Percentiles rank a stretch among this genome's conserved stretches.
phyloP scores from a whole-genome alignment of 1,284 basidiomycete species.

The Ganoderma boninense region DNA sequence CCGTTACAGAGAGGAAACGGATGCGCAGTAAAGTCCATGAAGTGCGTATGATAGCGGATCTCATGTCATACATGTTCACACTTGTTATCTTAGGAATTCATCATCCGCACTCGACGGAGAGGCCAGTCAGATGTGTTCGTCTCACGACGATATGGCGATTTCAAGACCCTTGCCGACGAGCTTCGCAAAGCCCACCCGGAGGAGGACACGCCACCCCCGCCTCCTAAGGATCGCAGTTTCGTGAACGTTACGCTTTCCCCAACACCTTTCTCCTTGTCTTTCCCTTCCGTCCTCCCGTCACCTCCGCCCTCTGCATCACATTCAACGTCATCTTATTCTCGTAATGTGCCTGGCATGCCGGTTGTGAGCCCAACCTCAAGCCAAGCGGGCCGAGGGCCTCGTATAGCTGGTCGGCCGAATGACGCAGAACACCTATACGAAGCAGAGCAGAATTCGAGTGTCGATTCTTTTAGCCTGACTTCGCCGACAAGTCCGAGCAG shows the following conservation, averaged over 20 bases:
- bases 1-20: constrained; percentile 82
- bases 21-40: constrained; percentile 88
- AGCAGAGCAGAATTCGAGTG: constrained; percentile 31
- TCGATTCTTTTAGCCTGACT: constrained; percentile 35
- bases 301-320: constrained; percentile 23
- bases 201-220: constrained; percentile 80
- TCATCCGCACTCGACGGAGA: constrained; percentile 86
- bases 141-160: constrained; percentile 94
- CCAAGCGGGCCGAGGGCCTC: constrained; percentile 18
- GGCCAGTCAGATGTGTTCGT: constrained; percentile 85
- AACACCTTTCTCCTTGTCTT: constrained; percentile 35
- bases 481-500: constrained; percentile 32
- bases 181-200: constrained; percentile 87
- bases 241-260: constrained; percentile 52
- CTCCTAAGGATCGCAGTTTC: constrained; percentile 86
- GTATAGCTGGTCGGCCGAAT: constrained; percentile 13
- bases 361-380: constrained; percentile 24
- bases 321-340: constrained; percentile 15
- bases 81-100: constrained; percentile 81
- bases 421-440: constrained; percentile 36
- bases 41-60: constrained; percentile 49
- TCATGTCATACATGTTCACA: constrained; percentile 12
- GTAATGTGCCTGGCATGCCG: constrained; percentile 10
- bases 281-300: constrained; percentile 15
- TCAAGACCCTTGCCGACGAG: constrained; percentile 88